These are phyloP conservation scores for Pilatotrama ljubarskyi DNA, from an alignment of 768 basidiomycete species.

Conservation along the genomic window DNA sequence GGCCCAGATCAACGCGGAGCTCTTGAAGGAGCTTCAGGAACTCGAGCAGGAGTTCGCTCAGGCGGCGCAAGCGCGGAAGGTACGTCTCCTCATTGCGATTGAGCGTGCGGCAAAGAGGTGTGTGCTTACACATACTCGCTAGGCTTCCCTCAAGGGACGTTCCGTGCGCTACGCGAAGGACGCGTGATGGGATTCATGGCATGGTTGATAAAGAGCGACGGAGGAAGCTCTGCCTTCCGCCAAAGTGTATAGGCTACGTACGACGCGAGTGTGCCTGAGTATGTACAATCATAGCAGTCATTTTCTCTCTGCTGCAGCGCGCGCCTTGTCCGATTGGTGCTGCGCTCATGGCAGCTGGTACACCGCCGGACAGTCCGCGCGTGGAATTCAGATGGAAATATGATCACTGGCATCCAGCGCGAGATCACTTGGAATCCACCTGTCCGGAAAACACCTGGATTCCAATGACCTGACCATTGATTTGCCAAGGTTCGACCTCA, in stretches of 20 bases:
- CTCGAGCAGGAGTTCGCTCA: background rate
- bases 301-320: background rate
- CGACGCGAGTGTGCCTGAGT: constrained; percentile 3
- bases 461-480: too few relatives aligned
- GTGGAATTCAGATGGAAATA: too few relatives aligned
- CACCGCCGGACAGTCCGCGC: too few relatives aligned
- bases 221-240: background rate
- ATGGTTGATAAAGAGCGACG: background rate
- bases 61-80: background rate
- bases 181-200: background rate
- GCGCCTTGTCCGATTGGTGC: background rate
- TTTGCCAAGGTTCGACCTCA: too few relatives aligned
- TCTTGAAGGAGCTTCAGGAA: background rate
- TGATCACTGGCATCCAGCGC: too few relatives aligned
- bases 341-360: too few relatives aligned
- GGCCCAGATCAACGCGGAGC: background rate
- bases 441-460: too few relatives aligned
- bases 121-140: background rate
- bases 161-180: background rate
- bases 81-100: background rate
- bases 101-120: background rate
- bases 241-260: background rate
- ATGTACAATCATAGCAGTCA: background rate
- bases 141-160: background rate
- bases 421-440: too few relatives aligned